Percentiles rank a stretch among this genome's conserved stretches.
Conservation (phyloP, 2,329 filamentous ascomycete genomes). For the Xylariales sp. region DNA sequence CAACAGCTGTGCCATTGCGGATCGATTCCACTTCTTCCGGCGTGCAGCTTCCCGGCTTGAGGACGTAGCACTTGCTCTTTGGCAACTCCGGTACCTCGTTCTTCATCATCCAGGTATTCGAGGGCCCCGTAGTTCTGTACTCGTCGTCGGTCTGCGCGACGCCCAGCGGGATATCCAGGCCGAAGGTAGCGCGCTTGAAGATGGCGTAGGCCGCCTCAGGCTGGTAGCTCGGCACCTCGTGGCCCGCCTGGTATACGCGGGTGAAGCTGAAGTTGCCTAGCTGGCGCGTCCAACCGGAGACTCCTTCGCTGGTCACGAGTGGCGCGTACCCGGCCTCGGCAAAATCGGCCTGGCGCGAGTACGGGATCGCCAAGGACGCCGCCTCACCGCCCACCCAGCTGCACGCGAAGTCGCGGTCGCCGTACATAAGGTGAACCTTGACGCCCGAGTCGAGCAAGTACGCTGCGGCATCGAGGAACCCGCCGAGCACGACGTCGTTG, state of each 20-base stretch:
- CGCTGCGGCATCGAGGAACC: constrained; percentile 38
- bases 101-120: constrained; percentile 39
- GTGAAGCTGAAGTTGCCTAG: too few species aligned
- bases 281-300: constrained; percentile 62
- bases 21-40: constrained; percentile 1
- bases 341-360: constrained; percentile 38
- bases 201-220: constrained; percentile 43
- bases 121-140: constrained; percentile 21
- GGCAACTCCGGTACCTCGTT: constrained; percentile 23
- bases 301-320: constrained; percentile 55
- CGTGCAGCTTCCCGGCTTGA: constrained; percentile 3
- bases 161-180: constrained; percentile 45
- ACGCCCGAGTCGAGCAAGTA: constrained; percentile 53
- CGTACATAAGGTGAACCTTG: constrained; percentile 52
- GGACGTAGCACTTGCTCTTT: constrained; percentile 5
- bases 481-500: constrained; percentile 24
- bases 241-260: constrained; percentile 55
- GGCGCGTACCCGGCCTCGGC: constrained; percentile 57
- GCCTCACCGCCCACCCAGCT: constrained; percentile 55
- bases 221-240: constrained; percentile 50
- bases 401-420: constrained; percentile 53
- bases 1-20: not conserved
- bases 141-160: constrained; percentile 44
- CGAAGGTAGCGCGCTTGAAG: constrained; percentile 48
- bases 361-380: constrained; percentile 43